Conservation (phyloP, 345 rosid genomes). For the Hevea brasiliensis region DNA sequence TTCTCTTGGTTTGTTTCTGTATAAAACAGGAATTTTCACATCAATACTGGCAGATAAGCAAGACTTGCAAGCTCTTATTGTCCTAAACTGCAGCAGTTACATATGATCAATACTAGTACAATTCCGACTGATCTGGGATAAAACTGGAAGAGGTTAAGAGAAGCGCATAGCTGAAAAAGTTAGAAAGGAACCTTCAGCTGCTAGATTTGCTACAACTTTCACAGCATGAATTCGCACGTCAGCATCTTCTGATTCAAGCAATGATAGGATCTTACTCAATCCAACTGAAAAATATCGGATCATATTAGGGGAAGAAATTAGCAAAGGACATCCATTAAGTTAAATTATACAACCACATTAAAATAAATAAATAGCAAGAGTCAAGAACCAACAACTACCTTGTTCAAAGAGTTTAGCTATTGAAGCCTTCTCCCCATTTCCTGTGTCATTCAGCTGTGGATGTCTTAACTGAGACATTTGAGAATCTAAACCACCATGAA, state of each 20-base stretch:
- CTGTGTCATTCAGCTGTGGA: constrained; percentile 58
- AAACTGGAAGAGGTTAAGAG: background rate
- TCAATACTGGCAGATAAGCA: background rate
- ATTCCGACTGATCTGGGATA: background rate
- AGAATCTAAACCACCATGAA: constrained; percentile 53
- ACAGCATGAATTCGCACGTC: constrained; percentile 97
- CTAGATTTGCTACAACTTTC: constrained; percentile 97
- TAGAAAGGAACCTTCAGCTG: constrained; percentile 82
- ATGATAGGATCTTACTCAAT: constrained; percentile 84
- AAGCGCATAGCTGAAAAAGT: constrained; percentile 2
- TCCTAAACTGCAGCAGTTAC: background rate
- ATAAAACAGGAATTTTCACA: background rate
- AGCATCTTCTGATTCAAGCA: constrained; percentile 95
- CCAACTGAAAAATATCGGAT: constrained; percentile 61
- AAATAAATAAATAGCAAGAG: background rate
- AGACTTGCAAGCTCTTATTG: background rate
- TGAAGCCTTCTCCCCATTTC: constrained; percentile 72
- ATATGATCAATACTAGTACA: background rate
- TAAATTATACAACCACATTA: background rate
- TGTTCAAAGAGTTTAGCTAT: constrained; percentile 95
- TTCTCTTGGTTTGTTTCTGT: constrained; percentile 94
- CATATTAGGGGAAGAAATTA: constrained; percentile 1
- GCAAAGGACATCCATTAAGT: background rate
- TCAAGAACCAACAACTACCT: constrained; percentile 46
- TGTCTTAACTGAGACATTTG: constrained; percentile 53